Conservation (phyloP, 257 asterid genomes). For the Nicotiana attenuata region DNA sequence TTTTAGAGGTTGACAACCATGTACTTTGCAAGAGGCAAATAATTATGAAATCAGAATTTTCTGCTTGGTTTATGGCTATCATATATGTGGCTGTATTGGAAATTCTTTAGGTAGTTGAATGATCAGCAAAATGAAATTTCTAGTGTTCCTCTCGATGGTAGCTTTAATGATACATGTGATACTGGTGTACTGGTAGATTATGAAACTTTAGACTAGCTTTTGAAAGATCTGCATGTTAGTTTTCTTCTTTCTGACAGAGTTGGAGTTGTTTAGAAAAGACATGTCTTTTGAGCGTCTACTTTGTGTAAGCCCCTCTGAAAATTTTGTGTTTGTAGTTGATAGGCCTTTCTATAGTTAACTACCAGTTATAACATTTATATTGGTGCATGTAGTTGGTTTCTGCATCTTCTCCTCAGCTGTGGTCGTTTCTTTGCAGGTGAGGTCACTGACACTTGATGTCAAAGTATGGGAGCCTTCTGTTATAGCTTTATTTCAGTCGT, state of each 20-base stretch:
- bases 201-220: not conserved
- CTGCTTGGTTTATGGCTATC: not conserved
- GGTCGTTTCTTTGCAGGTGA: slow-evolving; percentile 50
- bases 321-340: not conserved
- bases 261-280: not conserved
- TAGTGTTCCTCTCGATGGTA: not conserved
- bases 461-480: slow-evolving; percentile 99
- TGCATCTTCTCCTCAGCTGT: slow-evolving; percentile 16
- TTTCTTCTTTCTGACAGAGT: not conserved
- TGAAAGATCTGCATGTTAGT: not conserved
- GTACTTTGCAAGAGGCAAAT: not conserved
- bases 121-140: not conserved
- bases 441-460: slow-evolving; percentile 96
- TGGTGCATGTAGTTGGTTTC: slow-evolving; percentile 4
- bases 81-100: not conserved
- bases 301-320: not conserved
- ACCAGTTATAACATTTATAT: not conserved
- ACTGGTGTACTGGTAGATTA: not conserved
- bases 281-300: not conserved
- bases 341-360: not conserved
- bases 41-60: not conserved
- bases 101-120: slow-evolving; percentile 4
- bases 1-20: not conserved
- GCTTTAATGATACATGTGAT: not conserved
- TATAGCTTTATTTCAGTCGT: slow-evolving; percentile 76